Base-by-base conservation (phyloP, 352 stramenopile genomes). In the Phytophthora syringae region DNA sequence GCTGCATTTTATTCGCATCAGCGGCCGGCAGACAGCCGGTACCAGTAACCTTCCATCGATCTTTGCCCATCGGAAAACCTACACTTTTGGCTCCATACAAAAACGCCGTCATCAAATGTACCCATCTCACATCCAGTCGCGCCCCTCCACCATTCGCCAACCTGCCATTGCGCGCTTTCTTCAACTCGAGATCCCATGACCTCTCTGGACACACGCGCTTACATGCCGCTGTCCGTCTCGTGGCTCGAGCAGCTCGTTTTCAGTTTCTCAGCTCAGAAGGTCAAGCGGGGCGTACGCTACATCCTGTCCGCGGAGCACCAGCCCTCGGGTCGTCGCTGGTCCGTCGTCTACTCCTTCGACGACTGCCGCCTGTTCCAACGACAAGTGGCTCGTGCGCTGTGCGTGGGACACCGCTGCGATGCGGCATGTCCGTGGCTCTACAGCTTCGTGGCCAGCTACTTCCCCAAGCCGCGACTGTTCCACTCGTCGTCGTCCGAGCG, bases 371-470 rank as follows among this genome's bases (percentile, higher is more conserved):
- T 20, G 6, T 70, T 76, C 57, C 63, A 70, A 49, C 47, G 32
- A 18, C 36, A 30, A 3, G 37, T 76, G 40, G 55, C 47, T 5
- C 47, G 30, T 4, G 56, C 52, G 11, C 34, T 76, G 15, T 44
- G 66, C 20, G 48, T 54, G 27, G 67, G 62, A 21, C 67, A 76
- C 62, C 9, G 27, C 52, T 73, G 68, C 37, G 27, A 66, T 21
- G 68, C 58, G 16, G 44, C 42, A 6, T 77, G 64, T 28, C 64
- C 64, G 48, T 74, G 58, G 68, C 53, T 76, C 40, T 72, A 65
- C 57, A 64, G 63, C 40, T 76, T 73, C 58, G 54, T 73, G n/a
- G 63, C 49, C 45, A 73, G 68, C 63, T 73, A 73, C 63, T 76
- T 76, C 62, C 68, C 64, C 49, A 72, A 63, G 53, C 59, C 58